These are phyloP conservation scores for Escovopsis sp. DNA, from an alignment of 2,329 filamentous ascomycete genomes.

Conservation along the genomic window DNA sequence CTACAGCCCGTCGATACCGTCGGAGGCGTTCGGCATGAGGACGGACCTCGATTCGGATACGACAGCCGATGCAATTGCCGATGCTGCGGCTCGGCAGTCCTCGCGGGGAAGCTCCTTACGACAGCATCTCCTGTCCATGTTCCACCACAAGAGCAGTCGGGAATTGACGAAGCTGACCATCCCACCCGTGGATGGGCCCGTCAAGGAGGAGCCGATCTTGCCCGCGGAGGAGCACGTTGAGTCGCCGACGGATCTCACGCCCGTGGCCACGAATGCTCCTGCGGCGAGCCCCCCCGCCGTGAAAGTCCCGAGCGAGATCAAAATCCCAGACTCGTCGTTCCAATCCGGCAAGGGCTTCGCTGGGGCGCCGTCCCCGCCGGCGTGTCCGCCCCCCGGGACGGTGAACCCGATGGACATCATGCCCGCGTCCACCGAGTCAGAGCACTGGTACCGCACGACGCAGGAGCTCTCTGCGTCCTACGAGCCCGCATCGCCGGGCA, in stretches of 20 bases:
- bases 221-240: conserved; percentile 4
- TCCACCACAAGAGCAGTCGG: conserved; percentile 19
- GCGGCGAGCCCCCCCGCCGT: conserved; percentile 2
- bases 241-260: conserved; percentile 5
- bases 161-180: conserved; percentile 15
- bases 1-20: conserved; percentile 25
- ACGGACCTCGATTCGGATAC: conserved; percentile 5
- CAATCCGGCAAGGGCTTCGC: conserved; percentile 9
- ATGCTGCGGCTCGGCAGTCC: conserved; percentile 11
- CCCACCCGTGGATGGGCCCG: conserved; percentile 1
- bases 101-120: conserved; percentile 20
- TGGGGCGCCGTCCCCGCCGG: conserved; percentile 15
- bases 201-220: conserved; percentile 1
- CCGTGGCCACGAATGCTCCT: conserved; percentile 2
- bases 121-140: conserved; percentile 20
- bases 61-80: conserved; percentile 8
- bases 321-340: conserved; percentile 13
- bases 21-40: conserved; percentile 25
- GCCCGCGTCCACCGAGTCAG: conserved; percentile 25
- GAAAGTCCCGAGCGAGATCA: conserved; percentile 8
- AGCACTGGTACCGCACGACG: conserved; percentile 22
- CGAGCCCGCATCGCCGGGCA: conserved; percentile 10
- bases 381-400: conserved; percentile 27
- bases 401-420: conserved; percentile 40
- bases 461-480: conserved; percentile 18